Evolutionary conservation across 805 yeast genomes (phyloP), one percentile per base, ranked within the genome.

Genomic region (Metschnikowia similis): DNA sequence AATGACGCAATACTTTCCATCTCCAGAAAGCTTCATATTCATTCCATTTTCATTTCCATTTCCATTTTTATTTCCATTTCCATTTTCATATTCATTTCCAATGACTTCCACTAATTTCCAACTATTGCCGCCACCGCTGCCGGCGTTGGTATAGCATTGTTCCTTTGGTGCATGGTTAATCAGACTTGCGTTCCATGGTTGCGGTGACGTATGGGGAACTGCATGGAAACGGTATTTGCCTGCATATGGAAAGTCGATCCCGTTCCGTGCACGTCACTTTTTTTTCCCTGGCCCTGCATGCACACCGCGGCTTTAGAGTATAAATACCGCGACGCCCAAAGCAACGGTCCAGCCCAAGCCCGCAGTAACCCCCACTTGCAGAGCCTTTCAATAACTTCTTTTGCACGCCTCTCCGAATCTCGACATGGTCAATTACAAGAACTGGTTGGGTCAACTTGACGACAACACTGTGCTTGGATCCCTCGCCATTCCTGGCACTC

Each of bases 401-500:
- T 7, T 11, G 5, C 29, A 17, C 37, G 21, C 13, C 9, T 7
- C 30, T n/a, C 37, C 21, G 6, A 41, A 71, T 72, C 37, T 10
- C 45, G n/a, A 13, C 31, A 72, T 73, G 77, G 76, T 72, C 48
- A 58, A 71, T 48, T 71, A 69, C 57, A 62, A 66, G 55, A 61
- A 63, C 31, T 86, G 92, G 94, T 66, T 83, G 71, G 62, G 66
- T 32, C 72, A 75, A 9, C 60, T 85, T 50, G 65, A 70, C 47
- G 87, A 84, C 60, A 71, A 81, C 63, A 69, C 76, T 17, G 60
- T 60, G 37, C 53, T 87, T 34, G 72, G 85, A 3, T 68, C 75
- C 49, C 71, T 87, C 47, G 72, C 91, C 0, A 71, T 87, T 46
- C 90, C 92, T 8, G 94, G 94, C n/a, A 86, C 92, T n/a, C 94